phyloP scores from a whole-genome alignment of 148 eudicot species.

The Linanthus parryae region DNA sequence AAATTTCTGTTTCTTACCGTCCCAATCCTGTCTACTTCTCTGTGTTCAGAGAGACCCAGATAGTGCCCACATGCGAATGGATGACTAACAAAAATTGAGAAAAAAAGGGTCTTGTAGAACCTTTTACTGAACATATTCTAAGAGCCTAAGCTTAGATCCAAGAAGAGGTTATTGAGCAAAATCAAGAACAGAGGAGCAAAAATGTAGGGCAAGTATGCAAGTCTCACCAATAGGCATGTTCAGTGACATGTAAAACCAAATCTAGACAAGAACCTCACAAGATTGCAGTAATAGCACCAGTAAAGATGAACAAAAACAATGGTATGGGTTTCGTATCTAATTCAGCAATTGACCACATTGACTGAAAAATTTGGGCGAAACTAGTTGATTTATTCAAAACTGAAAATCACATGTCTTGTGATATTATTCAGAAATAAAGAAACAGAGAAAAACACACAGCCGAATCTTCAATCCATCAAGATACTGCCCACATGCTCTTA shows the following conservation, averaged over 20 bases:
- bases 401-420: background rate
- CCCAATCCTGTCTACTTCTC: no score
- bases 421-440: background rate
- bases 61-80: no score
- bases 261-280: background rate
- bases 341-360: background rate
- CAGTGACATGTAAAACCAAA: background rate
- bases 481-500: background rate
- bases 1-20: no score
- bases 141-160: no score
- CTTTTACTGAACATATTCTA: no score
- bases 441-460: no score
- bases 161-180: no score
- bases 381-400: background rate
- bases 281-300: no score
- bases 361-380: background rate
- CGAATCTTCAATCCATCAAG: background rate
- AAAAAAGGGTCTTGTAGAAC: no score
- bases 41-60: no score
- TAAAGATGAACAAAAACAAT: background rate
- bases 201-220: background rate
- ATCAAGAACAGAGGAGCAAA: background rate
- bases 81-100: no score
- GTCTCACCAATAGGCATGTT: background rate
- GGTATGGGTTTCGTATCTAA: constrained; percentile 2